Evolutionary conservation across 2,329 filamentous ascomycete genomes (phyloP).

Genomic region (Arthrobotrys pseudoclavata): DNA sequence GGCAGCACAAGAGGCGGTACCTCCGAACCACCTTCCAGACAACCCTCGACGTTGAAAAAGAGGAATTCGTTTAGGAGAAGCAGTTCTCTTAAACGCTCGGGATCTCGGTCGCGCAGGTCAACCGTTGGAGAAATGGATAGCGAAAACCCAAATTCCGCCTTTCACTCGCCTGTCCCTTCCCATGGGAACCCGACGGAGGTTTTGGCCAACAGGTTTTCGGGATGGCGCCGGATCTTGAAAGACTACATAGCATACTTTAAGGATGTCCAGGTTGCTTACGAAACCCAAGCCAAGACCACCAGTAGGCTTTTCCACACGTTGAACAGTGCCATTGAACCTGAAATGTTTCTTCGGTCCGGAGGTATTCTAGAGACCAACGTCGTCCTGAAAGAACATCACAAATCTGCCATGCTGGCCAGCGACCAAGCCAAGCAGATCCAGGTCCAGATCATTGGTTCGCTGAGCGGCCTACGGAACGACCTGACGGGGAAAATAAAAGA

Average conservation of each 20-base stretch:
- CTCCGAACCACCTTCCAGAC: conserved; percentile 40
- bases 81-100: conserved; percentile 81
- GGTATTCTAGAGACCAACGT: conserved; percentile 90
- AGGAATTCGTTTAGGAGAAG: conserved; percentile 81
- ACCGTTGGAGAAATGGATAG: conserved; percentile 82
- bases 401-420: conserved; percentile 81
- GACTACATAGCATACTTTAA: conserved; percentile 94
- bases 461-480: conserved; percentile 87
- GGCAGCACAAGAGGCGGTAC: conserved; percentile 40
- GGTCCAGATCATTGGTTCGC: conserved; percentile 87
- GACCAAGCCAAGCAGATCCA: conserved; percentile 93
- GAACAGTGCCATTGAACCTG: conserved; percentile 79
- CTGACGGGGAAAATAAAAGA: conserved; percentile 97
- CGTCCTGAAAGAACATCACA: conserved; percentile 85
- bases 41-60: conserved; percentile 80
- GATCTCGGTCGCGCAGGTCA: conserved; percentile 83
- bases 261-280: conserved; percentile 90
- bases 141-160: conserved; percentile 82
- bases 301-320: conserved; percentile 77
- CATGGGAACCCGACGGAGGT: conserved; percentile 88
- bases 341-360: conserved; percentile 79
- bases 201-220: conserved; percentile 91
- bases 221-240: conserved; percentile 95
- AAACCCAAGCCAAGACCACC: conserved; percentile 83
- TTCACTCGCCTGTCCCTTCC: conserved; percentile 90